phyloP scores from a whole-genome alignment of 371 early-diverging fungal species.

The Lichtheimia ornata region DNA sequence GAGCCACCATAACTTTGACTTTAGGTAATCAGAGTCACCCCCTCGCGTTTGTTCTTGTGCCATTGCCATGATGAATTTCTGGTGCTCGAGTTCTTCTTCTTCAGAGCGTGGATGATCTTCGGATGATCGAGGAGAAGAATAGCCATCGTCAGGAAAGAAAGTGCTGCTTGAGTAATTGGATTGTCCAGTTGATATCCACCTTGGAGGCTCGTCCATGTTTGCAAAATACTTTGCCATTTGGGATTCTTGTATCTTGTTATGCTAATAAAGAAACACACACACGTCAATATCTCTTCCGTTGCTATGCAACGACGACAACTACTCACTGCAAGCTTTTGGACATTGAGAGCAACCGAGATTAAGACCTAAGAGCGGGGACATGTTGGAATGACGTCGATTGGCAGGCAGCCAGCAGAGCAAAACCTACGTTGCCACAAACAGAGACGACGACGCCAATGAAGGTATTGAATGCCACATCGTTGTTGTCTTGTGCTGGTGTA shows the following conservation, averaged over 20 bases:
- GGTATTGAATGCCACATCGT: slow-evolving; percentile 44
- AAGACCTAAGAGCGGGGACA: slow-evolving; percentile 42
- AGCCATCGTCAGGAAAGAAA: slow-evolving; percentile 53
- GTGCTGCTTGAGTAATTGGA: slow-evolving; percentile 21
- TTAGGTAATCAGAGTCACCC: slow-evolving; percentile 52
- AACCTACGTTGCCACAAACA: slow-evolving; percentile 63
- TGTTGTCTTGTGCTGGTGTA: slow-evolving; percentile 4
- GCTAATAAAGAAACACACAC: slow-evolving; percentile 20
- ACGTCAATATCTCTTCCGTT: background rate
- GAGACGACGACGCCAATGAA: slow-evolving; percentile 68
- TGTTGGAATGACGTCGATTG: too few relatives aligned
- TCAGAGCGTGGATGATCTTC: slow-evolving; percentile 28
- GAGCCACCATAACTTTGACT: slow-evolving; percentile 72
- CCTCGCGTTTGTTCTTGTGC: slow-evolving; percentile 41
- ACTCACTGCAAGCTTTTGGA: slow-evolving; percentile 70
- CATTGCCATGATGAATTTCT: slow-evolving; percentile 44
- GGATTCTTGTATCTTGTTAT: slow-evolving; percentile 48
- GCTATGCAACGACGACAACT: slow-evolving; percentile 17
- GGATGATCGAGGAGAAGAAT: slow-evolving; percentile 50
- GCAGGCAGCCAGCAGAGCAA: too few relatives aligned
- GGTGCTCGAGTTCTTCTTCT: slow-evolving; percentile 38
- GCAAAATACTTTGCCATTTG: slow-evolving; percentile 49
- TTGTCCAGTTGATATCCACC: slow-evolving; percentile 35
- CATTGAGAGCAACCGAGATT: slow-evolving; percentile 70
- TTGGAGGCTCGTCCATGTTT: slow-evolving; percentile 47